Base-by-base conservation (phyloP, 768 basidiomycete species). In the Tylopilus balloui region DNA sequence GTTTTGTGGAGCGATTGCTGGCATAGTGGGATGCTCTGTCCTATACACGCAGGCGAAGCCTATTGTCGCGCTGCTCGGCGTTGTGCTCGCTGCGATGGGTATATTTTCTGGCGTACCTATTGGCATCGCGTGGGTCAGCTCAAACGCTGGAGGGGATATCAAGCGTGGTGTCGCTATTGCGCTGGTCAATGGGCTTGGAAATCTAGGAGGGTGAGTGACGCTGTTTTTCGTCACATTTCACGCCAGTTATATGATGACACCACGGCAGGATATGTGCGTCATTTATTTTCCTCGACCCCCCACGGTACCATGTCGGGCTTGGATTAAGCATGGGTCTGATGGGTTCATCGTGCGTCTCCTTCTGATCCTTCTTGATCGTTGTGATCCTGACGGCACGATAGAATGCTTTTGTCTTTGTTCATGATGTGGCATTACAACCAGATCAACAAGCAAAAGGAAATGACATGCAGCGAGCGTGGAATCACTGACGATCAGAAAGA, bases 131-230 rank as follows among this genome's bases (percentile, higher is more conserved):
- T 83, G 81, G 82, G 71, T 68, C 2, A 73, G 73, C 7, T 73
- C 74, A 4, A 78, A 79, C 35, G 72, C 76, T 3, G 80, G 81
- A 21, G 79, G 81, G 13, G 78, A 79, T 45, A 45, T 75, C 36
- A 76, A 77, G 52, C 71, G 73, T 41, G 77, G 71, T 38, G 70
- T 77, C 8, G 70, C 72, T 0, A 58, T 81, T 24, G 82, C 76
- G 4, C 70, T 79, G 68, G 69, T 80, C 12, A 74, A 74, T 31
- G 77, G 76, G 12, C 47, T 79, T 36, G 80, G 76, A n/a, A 83
- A 80, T 53, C 58, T 81, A 14, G 79, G 80, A 51, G 79, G 79
- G 57, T 75, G 40, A 41, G 66, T 52, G 10, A 3, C 64, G 12
- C 69, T 67, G 34, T n/a, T 36, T 25, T 24, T 29, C 8, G 5